Evolutionary conservation across 2,329 filamentous ascomycete genomes (phyloP).

Genomic region (Aureobasidium sp.): DNA sequence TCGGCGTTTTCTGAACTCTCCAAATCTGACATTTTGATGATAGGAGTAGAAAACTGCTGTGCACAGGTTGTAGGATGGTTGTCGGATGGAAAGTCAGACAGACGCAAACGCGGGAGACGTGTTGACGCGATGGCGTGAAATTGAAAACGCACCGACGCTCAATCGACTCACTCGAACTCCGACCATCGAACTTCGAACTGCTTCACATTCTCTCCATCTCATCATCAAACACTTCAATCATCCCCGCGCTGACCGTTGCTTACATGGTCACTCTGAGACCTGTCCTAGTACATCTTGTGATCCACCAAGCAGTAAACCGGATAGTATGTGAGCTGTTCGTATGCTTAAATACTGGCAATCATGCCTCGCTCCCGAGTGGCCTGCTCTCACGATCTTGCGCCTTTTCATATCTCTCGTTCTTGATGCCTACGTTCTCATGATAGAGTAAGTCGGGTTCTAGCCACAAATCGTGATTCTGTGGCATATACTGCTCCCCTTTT

Average conservation of each 20-base stretch:
- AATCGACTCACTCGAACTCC: not conserved
- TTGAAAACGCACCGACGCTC: not conserved
- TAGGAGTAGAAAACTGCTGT: not conserved
- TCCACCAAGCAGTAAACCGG: not conserved
- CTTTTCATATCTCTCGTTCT: not conserved
- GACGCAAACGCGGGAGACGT: slow-evolving; percentile 1
- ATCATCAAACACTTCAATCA: not conserved
- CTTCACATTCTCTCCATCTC: not conserved
- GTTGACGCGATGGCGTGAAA: not conserved
- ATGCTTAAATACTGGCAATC: not conserved
- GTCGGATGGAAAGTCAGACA: not conserved
- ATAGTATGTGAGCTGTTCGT: not conserved
- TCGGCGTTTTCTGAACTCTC: slow-evolving; percentile 12
- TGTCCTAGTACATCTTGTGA: not conserved
- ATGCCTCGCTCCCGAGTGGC: not conserved
- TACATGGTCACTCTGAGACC: not conserved
- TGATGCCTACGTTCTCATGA: not conserved
- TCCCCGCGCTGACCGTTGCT: not conserved
- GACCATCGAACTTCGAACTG: not conserved
- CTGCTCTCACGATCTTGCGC: not conserved
- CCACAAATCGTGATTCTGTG: not conserved
- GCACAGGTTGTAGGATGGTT: not conserved
- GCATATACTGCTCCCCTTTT: not conserved
- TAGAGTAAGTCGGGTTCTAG: not conserved
- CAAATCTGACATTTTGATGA: slow-evolving; percentile 3